Evolutionary conservation across 2,329 filamentous ascomycete genomes (phyloP).

Genomic region (Curvularia verruculosa): DNA sequence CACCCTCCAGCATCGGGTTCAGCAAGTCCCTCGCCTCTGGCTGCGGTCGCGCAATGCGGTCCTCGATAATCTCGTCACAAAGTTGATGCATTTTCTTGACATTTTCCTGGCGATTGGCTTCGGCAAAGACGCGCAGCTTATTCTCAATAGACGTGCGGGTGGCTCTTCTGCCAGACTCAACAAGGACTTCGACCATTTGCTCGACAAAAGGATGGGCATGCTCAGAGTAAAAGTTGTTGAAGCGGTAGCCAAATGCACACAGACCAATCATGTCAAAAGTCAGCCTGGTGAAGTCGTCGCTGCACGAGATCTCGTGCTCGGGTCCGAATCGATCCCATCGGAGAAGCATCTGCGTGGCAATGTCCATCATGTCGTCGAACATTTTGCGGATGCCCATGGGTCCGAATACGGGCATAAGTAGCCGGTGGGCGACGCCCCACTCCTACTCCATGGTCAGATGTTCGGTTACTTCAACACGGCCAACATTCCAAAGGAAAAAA

Average conservation of each 20-base stretch:
- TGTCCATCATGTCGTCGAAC: constrained; percentile 16
- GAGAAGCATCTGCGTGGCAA: constrained; percentile 12
- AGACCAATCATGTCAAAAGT: constrained; percentile 15
- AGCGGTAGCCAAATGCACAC: constrained; percentile 14
- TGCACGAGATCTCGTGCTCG: constrained; percentile 11
- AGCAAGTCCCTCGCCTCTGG: constrained; percentile 11
- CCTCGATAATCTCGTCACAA: constrained; percentile 13
- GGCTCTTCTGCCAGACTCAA: constrained; percentile 10
- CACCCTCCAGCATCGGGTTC: constrained; percentile 13
- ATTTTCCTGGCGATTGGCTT: constrained; percentile 12
- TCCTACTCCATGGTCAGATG: not conserved
- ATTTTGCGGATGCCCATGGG: constrained; percentile 13
- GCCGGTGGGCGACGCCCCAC: constrained; percentile 10
- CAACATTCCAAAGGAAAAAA: too few species aligned
- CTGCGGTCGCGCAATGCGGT: constrained; percentile 10
- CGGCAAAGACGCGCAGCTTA: constrained; percentile 13
- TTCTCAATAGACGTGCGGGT: constrained; percentile 9
- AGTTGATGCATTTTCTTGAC: constrained; percentile 15
- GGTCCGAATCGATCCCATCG: constrained; percentile 14
- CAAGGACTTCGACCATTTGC: constrained; percentile 13
- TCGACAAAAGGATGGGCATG: constrained; percentile 10
- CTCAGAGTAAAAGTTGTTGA: constrained; percentile 15
- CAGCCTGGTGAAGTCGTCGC: constrained; percentile 10
- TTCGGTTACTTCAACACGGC: not conserved
- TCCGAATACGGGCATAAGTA: constrained; percentile 14